Evolutionary conservation across 2,329 filamentous ascomycete species (phyloP).

Genomic region (Coleophoma eucalyptorum): DNA sequence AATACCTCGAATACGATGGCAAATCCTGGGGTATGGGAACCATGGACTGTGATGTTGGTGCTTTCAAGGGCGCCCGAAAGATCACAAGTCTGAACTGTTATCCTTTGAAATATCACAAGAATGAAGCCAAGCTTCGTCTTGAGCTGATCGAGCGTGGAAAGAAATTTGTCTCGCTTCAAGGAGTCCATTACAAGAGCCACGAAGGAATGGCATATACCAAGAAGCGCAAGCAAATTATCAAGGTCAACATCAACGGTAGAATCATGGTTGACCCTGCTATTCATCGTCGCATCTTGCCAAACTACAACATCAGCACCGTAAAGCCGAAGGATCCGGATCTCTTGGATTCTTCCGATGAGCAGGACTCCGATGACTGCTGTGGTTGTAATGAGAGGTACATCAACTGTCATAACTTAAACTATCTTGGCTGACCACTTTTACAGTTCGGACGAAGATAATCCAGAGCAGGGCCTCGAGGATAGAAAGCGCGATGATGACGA

Average conservation of each 20-base stretch:
- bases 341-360: constrained; percentile 38
- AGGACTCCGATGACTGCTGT: constrained; percentile 37
- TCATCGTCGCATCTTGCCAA: constrained; percentile 81
- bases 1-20: constrained; percentile 84
- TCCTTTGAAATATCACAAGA: constrained; percentile 76
- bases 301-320: constrained; percentile 74
- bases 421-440: neutral
- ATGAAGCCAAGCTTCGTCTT: constrained; percentile 59
- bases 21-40: constrained; percentile 72
- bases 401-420: neutral
- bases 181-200: constrained; percentile 79
- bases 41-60: constrained; percentile 63
- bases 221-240: constrained; percentile 69
- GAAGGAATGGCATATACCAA: constrained; percentile 84
- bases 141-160: constrained; percentile 77
- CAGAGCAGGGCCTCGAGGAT: constrained; percentile 21
- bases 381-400: constrained; percentile 33
- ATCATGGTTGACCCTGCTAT: constrained; percentile 85
- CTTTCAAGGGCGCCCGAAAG: constrained; percentile 78
- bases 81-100: constrained; percentile 77
- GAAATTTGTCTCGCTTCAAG: constrained; percentile 77
- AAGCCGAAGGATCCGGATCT: constrained; percentile 67
- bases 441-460: constrained; percentile 25
- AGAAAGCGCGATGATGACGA: constrained; percentile 21
- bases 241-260: constrained; percentile 81